These are phyloP conservation scores for Monilinia polystroma DNA, from an alignment of 2,329 filamentous ascomycete genomes.

Conservation along the genomic window DNA sequence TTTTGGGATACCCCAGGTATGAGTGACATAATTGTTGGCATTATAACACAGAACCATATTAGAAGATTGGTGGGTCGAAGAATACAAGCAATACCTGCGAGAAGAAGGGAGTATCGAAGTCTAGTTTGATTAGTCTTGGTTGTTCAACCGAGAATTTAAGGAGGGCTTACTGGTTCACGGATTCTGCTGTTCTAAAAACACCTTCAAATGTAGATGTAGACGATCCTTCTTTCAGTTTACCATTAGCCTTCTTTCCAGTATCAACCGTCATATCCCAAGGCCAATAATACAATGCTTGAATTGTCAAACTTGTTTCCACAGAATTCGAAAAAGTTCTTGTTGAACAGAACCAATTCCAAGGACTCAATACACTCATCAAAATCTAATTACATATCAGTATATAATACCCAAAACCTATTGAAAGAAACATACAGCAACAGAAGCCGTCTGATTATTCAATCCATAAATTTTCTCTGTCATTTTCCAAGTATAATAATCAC, in stretches of 20 bases:
- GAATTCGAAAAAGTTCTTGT: constrained; percentile 93
- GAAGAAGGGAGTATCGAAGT: constrained; percentile 62
- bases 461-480: constrained; percentile 75
- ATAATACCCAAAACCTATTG: not conserved
- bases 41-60: constrained; percentile 72
- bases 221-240: not conserved
- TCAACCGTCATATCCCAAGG: constrained; percentile 71
- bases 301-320: constrained; percentile 83
- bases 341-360: constrained; percentile 97
- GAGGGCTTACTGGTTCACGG: constrained; percentile 40
- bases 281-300: constrained; percentile 77
- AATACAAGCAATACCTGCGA: constrained; percentile 80
- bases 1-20: constrained; percentile 43
- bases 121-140: constrained; percentile 40
- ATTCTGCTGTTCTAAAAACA: constrained; percentile 34
- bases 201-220: not conserved
- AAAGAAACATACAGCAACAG: constrained; percentile 59
- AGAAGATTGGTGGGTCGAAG: constrained; percentile 86
- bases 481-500: constrained; percentile 87
- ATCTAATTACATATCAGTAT: constrained; percentile 50
- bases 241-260: not conserved
- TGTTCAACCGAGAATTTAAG: not conserved
- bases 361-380: constrained; percentile 68
- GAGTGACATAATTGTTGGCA: constrained; percentile 50
- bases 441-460: constrained; percentile 58